Conservation (phyloP, 2,329 filamentous ascomycete species). For the Penicillium hesseltinei region DNA sequence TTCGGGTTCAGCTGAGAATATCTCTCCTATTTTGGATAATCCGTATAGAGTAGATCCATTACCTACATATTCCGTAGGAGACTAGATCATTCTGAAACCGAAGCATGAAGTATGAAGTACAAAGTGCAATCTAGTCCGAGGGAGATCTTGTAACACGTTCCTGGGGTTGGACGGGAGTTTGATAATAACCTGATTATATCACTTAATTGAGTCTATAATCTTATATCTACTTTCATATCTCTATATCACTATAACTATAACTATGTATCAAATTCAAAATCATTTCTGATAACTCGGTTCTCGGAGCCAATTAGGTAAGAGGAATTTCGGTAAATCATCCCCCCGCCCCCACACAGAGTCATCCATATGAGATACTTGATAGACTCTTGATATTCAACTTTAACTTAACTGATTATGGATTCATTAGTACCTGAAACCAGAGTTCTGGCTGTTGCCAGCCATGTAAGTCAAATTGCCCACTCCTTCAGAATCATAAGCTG, state of each 20-base stretch:
- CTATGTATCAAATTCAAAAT: too few species aligned
- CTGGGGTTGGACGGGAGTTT: too few species aligned
- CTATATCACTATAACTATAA: too few species aligned
- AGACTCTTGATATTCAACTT: conserved; percentile 2
- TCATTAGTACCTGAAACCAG: conserved; percentile 58
- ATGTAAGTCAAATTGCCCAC: conserved; percentile 59
- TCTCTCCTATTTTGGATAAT: too few species aligned
- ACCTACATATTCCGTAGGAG: not conserved
- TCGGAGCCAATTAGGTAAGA: conserved; percentile 24
- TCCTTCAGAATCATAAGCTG: conserved; percentile 36
- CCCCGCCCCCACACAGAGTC: conserved; percentile 14
- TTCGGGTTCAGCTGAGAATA: not conserved
- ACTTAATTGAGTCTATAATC: not conserved
- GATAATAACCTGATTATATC: not conserved
- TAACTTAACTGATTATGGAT: conserved; percentile 34
- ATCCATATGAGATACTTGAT: not conserved
- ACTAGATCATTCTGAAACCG: not conserved
- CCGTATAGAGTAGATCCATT: not conserved
- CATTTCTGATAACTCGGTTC: not conserved
- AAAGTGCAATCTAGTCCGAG: not conserved
- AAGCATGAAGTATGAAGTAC: not conserved
- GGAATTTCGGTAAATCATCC: conserved; percentile 8
- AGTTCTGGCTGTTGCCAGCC: conserved; percentile 87
- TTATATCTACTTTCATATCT: not conserved
- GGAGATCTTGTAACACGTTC: not conserved